phyloP scores from a whole-genome alignment of 176 grass and related monocot species.

The Zea luxurians region DNA sequence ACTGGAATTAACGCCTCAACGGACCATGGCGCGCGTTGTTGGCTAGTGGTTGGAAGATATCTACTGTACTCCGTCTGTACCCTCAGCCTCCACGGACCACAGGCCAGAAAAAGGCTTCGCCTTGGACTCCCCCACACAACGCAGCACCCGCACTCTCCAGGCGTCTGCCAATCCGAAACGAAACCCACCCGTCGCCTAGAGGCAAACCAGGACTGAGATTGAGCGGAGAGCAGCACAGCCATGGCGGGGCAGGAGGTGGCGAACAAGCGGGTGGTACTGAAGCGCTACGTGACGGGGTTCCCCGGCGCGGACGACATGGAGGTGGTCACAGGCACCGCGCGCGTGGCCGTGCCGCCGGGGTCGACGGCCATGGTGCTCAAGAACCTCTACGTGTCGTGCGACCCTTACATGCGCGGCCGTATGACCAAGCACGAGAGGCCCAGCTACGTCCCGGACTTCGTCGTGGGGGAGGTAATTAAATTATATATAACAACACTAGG shows the following conservation, averaged over 20 bases:
- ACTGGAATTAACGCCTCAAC: too few species aligned
- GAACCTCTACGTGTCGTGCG: constrained; percentile 76
- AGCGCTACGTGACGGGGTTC: constrained; percentile 46
- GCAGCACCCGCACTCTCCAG: too few species aligned
- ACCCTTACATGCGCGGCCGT: constrained; percentile 60
- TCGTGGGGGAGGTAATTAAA: constrained; percentile 5
- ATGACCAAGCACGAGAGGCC: constrained; percentile 46
- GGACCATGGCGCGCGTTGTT: too few species aligned
- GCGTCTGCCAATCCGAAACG: too few species aligned
- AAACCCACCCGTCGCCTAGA: too few species aligned
- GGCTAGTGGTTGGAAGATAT: too few species aligned
- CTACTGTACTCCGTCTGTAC: too few species aligned
- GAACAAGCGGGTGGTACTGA: constrained; percentile 51
- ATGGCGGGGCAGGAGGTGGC: constrained; percentile 16
- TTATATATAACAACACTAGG: too few species aligned
- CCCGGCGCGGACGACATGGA: constrained; percentile 53
- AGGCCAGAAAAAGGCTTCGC: too few species aligned
- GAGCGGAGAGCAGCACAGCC: background rate
- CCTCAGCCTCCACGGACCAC: too few species aligned
- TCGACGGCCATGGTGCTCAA: constrained; percentile 42
- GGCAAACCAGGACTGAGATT: too few species aligned
- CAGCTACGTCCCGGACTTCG: constrained; percentile 41
- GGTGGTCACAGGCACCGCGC: constrained; percentile 10
- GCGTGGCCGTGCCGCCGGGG: background rate
- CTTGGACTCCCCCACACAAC: too few species aligned